phyloP scores from a whole-genome alignment of 75 land plant species.

The Pinus tabuliformis region DNA sequence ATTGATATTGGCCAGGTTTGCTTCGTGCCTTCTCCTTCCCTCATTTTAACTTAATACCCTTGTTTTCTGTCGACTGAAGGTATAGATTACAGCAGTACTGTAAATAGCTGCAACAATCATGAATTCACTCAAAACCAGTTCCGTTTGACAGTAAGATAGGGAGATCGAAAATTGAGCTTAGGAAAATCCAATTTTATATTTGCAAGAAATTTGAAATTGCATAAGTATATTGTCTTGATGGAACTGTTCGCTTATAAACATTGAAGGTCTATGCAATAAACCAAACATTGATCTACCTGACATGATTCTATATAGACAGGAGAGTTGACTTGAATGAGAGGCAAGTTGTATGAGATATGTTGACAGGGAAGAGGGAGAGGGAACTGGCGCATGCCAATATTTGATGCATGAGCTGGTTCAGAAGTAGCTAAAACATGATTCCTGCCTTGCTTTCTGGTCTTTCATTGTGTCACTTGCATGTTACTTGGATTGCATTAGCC shows the following conservation, averaged over 20 bases:
- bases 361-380: no score
- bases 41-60: neutral
- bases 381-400: no score
- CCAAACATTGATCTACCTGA: neutral
- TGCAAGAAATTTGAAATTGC: neutral
- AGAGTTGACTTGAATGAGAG: neutral
- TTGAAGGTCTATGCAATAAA: neutral
- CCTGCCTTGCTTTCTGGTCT: no score
- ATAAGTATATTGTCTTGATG: neutral
- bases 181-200: neutral
- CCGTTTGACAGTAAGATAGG: neutral
- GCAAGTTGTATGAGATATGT: no score
- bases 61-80: neutral
- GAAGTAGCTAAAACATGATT: no score
- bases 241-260: neutral
- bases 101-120: neutral
- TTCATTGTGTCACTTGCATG: no score
- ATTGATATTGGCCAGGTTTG: conserved; percentile 91
- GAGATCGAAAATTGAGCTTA: neutral
- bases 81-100: neutral
- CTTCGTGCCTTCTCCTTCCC: neutral
- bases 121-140: neutral
- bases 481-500: no score
- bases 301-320: neutral
- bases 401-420: no score